Conservation (phyloP, 306 rosid genomes). For the Canavalia ensiformis region DNA sequence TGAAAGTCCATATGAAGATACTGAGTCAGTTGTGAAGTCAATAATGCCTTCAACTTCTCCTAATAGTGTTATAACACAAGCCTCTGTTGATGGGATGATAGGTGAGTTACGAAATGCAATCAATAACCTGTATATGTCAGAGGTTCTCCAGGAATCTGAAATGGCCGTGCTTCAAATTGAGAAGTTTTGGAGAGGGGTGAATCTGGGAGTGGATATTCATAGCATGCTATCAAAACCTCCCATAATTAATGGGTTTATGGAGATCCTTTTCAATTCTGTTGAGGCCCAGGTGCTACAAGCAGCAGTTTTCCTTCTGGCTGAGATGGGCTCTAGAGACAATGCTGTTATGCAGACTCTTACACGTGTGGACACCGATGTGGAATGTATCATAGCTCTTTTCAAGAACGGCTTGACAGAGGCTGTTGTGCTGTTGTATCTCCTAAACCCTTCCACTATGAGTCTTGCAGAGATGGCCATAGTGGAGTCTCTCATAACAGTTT, state of each 20-base stretch:
- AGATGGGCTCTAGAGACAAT: slow-evolving; percentile 76
- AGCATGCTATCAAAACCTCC: slow-evolving; percentile 78
- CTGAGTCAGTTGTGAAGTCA: slow-evolving; percentile 49
- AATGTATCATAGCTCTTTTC: slow-evolving; percentile 75
- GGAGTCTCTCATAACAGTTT: slow-evolving; percentile 65
- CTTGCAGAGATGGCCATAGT: slow-evolving; percentile 66
- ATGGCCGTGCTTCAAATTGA: slow-evolving; percentile 79
- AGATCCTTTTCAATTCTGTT: slow-evolving; percentile 81
- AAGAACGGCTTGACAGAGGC: slow-evolving; percentile 82
- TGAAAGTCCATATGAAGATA: slow-evolving; percentile 50
- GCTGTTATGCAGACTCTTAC: slow-evolving; percentile 79
- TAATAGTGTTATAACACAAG: slow-evolving; percentile 67
- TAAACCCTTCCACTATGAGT: slow-evolving; percentile 56
- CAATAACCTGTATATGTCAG: slow-evolving; percentile 75
- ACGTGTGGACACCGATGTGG: slow-evolving; percentile 82
- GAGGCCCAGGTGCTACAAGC: slow-evolving; percentile 71
- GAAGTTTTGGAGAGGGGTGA: slow-evolving; percentile 73
- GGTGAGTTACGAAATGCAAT: slow-evolving; percentile 70
- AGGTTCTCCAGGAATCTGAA: slow-evolving; percentile 83
- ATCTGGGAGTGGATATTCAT: slow-evolving; percentile 64
- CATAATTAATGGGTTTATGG: slow-evolving; percentile 81
- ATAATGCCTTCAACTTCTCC: slow-evolving; percentile 70
- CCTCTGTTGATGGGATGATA: slow-evolving; percentile 65
- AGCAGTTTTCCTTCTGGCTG: slow-evolving; percentile 79
- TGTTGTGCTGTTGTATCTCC: slow-evolving; percentile 78